phyloP scores from a whole-genome alignment of 768 basidiomycete species.

The Mycena capillaripes region DNA sequence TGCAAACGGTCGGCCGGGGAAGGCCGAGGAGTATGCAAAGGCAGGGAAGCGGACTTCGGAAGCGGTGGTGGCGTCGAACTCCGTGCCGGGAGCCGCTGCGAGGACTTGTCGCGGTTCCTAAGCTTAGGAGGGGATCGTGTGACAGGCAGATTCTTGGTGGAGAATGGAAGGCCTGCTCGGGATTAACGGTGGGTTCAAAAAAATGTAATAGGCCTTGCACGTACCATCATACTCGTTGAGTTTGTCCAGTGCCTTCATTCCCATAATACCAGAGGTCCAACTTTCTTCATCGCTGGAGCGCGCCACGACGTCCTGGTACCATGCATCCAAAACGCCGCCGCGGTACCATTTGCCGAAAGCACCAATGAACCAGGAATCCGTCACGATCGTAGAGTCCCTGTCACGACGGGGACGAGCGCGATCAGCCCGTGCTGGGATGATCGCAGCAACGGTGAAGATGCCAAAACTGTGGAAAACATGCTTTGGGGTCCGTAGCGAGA shows the following conservation, averaged over 20 bases:
- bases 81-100: conserved; percentile 62
- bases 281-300: conserved; percentile 78
- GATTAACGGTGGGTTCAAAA: conserved; percentile 26
- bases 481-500: conserved; percentile 93
- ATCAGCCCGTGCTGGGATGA: conserved; percentile 63
- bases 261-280: conserved; percentile 83
- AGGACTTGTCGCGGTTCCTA: conserved; percentile 70
- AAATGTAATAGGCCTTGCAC: conserved; percentile 34
- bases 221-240: conserved; percentile 77
- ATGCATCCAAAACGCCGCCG: conserved; percentile 84
- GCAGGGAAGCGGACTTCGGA: conserved; percentile 85
- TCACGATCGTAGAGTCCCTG: conserved; percentile 65
- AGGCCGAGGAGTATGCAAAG: conserved; percentile 74
- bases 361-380: conserved; percentile 92
- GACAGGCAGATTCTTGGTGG: conserved; percentile 61
- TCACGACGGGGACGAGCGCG: conserved; percentile 50
- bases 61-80: conserved; percentile 87
- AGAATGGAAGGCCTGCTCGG: conserved; percentile 63
- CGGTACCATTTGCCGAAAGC: conserved; percentile 95
- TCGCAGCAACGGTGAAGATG: conserved; percentile 88
- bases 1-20: conserved; percentile 50
- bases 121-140: conserved; percentile 69
- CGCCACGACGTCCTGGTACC: conserved; percentile 79
- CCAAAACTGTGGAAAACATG: conserved; percentile 90
- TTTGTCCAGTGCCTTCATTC: conserved; percentile 80